phyloP scores from a whole-genome alignment of 1,284 basidiomycete genomes.

The Melampsora larici-populina region DNA sequence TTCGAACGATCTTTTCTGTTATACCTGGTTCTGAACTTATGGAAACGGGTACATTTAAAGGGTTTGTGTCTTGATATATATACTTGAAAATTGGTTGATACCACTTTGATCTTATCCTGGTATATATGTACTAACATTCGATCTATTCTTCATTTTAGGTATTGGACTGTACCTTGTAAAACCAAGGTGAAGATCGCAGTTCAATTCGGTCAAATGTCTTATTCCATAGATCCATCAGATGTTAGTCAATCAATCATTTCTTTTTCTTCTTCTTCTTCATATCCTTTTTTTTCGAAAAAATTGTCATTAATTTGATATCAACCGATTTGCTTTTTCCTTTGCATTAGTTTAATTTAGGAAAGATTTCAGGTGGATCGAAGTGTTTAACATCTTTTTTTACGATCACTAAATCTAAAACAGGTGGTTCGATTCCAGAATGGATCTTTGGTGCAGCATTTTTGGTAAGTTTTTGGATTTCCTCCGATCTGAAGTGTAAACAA shows the following conservation, averaged over 20 bases:
- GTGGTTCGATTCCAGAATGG: constrained; percentile 31
- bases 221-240: constrained; percentile 34
- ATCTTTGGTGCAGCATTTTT: constrained; percentile 43
- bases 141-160: constrained; percentile 26
- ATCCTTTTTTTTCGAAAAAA: too few relatives aligned
- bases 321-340: too few relatives aligned
- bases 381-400: constrained; percentile 42
- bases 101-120: too few relatives aligned
- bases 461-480: constrained; percentile 12
- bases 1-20: constrained; percentile 22
- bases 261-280: too few relatives aligned
- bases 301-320: too few relatives aligned
- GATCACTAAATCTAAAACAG: constrained; percentile 22
- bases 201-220: constrained; percentile 38
- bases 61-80: constrained; percentile 17
- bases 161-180: constrained; percentile 40
- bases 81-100: neutral
- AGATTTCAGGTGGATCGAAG: neutral
- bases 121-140: too few relatives aligned
- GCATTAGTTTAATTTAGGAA: constrained; percentile 39
- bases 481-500: too few relatives aligned
- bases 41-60: constrained; percentile 30
- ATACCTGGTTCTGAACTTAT: constrained; percentile 24
- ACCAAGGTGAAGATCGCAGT: constrained; percentile 22
- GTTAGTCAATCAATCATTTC: constrained; percentile 22